These are phyloP conservation scores for Geopyxis carbonaria DNA, from an alignment of 495 filamentous ascomycete genomes.

Conservation along the genomic window DNA sequence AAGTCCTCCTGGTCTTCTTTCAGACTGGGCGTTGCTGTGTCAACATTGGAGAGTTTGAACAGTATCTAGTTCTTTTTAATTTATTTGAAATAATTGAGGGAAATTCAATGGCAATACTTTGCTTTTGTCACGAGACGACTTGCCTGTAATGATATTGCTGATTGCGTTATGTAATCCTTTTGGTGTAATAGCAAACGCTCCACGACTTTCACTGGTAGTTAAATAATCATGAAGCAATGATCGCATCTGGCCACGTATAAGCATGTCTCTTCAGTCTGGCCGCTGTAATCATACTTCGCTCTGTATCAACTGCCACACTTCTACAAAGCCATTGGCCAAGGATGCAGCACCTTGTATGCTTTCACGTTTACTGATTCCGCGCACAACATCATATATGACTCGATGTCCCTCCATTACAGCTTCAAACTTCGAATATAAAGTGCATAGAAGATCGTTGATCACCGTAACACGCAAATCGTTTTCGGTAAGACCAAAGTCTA, in stretches of 20 bases:
- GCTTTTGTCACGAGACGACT: conserved; percentile 45
- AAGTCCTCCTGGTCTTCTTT: conserved; percentile 75
- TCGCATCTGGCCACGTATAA: conserved; percentile 65
- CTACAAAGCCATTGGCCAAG: conserved; percentile 23
- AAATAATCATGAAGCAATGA: conserved; percentile 92
- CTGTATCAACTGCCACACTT: conserved; percentile 69
- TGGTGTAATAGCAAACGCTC: conserved; percentile 29
- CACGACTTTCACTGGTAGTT: conserved; percentile 66
- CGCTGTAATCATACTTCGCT: conserved; percentile 45
- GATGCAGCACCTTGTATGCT: conserved; percentile 41
- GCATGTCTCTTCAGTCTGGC: too few relatives aligned
- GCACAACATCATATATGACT: conserved; percentile 77
- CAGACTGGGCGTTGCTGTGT: conserved; percentile 49
- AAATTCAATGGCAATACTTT: conserved; percentile 29
- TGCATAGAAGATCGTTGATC: conserved; percentile 76
- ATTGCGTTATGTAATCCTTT: conserved; percentile 32
- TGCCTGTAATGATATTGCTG: conserved; percentile 41
- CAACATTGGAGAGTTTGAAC: conserved; percentile 77
- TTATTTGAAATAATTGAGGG: too few relatives aligned
- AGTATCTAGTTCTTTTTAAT: too few relatives aligned
- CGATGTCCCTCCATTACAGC: conserved; percentile 91
- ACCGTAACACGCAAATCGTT: conserved; percentile 61
- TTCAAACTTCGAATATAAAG: conserved; percentile 89
- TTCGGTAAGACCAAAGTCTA: conserved; percentile 46
- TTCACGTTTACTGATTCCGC: conserved; percentile 55